Percentiles rank a stretch among this genome's conserved stretches.
These are phyloP conservation scores for Corylus avellana DNA, from an alignment of 306 rosid species.

Conservation along the genomic window DNA sequence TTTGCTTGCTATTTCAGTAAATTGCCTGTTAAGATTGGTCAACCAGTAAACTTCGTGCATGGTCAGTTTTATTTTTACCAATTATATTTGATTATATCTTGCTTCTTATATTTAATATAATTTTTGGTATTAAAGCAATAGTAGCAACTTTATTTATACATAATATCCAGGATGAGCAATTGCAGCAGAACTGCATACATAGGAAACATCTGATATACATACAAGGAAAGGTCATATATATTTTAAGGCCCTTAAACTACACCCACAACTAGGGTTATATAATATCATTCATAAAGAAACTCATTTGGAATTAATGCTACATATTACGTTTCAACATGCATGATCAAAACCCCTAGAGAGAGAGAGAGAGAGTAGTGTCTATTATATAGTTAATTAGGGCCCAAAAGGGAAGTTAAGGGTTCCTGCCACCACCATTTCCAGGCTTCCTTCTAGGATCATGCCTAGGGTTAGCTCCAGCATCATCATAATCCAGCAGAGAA, in stretches of 20 bases:
- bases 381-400: neutral
- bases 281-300: constrained; percentile 34
- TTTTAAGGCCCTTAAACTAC: constrained; percentile 32
- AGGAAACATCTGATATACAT: constrained; percentile 20
- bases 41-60: neutral
- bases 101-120: neutral
- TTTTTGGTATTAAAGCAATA: neutral
- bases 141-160: constrained; percentile 26
- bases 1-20: neutral
- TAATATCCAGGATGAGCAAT: constrained; percentile 4
- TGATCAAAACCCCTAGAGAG: constrained; percentile 38
- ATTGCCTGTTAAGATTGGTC: neutral
- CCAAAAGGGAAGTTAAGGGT: constrained; percentile 37
- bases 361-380: constrained; percentile 4
- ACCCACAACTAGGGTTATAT: constrained; percentile 19
- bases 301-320: constrained; percentile 20
- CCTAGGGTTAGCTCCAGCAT: constrained; percentile 56
- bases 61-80: neutral
- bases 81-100: neutral
- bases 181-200: constrained; percentile 22
- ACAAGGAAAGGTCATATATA: constrained; percentile 25
- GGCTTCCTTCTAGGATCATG: constrained; percentile 59
- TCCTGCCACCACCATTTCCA: constrained; percentile 41
- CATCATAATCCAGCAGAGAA: constrained; percentile 65
- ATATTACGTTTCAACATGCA: constrained; percentile 39